A percentile compares a stretch with the other conserved stretches of the same genome.
Conservation (phyloP, 352 stramenopile species). For the Globisporangium heterothallicum region DNA sequence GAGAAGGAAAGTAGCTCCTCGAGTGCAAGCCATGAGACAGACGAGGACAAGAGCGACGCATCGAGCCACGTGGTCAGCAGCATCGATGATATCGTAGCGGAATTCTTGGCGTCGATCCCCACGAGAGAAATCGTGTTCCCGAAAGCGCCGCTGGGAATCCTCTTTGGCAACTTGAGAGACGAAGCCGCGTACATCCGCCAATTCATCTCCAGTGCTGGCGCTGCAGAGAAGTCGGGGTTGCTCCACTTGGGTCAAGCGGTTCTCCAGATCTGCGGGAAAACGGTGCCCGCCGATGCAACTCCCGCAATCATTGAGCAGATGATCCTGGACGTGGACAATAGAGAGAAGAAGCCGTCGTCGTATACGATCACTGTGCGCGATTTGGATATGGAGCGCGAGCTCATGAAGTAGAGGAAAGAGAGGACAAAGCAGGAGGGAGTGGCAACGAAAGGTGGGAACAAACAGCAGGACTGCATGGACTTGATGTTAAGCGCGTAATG, state of each 20-base stretch:
- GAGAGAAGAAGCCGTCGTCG: slow-evolving; percentile 8
- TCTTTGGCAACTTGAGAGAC: slow-evolving; percentile 82
- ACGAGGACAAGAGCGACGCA: slow-evolving; percentile 18
- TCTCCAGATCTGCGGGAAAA: slow-evolving; percentile 71
- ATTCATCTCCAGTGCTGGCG: slow-evolving; percentile 74
- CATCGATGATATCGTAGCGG: slow-evolving; percentile 3
- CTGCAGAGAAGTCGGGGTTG: slow-evolving; percentile 62
- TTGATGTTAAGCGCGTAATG: too few species aligned
- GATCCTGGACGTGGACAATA: slow-evolving; percentile 38
- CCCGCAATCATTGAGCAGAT: slow-evolving; percentile 58
- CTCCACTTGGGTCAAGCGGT: slow-evolving; percentile 59
- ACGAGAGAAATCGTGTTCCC: slow-evolving; percentile 61
- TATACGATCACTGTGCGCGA: slow-evolving; percentile 74
- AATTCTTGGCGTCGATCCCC: slow-evolving; percentile 16
- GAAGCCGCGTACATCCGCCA: slow-evolving; percentile 70
- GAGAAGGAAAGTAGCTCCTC: neutral
- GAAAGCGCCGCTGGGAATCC: slow-evolving; percentile 60
- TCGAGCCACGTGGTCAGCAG: neutral
- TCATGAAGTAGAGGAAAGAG: slow-evolving; percentile 77
- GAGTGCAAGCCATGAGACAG: neutral
- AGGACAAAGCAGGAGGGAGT: too few species aligned
- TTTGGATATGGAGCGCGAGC: slow-evolving; percentile 70
- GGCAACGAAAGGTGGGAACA: too few species aligned
- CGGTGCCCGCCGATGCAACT: slow-evolving; percentile 48
- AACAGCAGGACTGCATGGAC: too few species aligned